A percentile compares a stretch with the other conserved stretches of the same genome.
Conservation (phyloP, 2,329 filamentous ascomycete genomes). For the Truncatella angustata region DNA sequence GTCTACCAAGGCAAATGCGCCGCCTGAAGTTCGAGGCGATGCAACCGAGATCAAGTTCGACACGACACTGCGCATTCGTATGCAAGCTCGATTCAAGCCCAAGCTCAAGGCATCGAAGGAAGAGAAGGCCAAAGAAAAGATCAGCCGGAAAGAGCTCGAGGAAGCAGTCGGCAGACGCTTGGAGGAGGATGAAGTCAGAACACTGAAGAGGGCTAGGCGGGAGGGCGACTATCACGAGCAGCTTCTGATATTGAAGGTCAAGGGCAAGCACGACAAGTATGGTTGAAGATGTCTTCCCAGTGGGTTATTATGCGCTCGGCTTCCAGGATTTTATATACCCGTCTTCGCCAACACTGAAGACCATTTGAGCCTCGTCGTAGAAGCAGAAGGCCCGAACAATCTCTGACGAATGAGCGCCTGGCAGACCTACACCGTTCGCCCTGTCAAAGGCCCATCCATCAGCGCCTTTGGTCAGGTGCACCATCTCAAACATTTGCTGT, state of each 20-base stretch:
- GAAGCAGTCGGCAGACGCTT: constrained; percentile 72
- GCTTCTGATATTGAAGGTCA: constrained; percentile 82
- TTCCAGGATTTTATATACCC: constrained; percentile 58
- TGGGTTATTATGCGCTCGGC: constrained; percentile 26
- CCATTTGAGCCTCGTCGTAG: constrained; percentile 56
- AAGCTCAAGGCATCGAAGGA: constrained; percentile 75
- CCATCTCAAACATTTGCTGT: constrained; percentile 56
- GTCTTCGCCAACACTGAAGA: constrained; percentile 60
- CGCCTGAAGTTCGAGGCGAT: constrained; percentile 73
- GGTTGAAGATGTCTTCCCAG: constrained; percentile 33
- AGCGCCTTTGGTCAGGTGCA: constrained; percentile 53
- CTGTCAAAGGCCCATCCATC: constrained; percentile 55
- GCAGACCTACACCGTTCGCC: constrained; percentile 56
- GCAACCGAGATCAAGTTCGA: constrained; percentile 64
- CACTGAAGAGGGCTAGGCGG: constrained; percentile 75
- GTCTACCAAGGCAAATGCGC: constrained; percentile 44
- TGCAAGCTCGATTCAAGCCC: constrained; percentile 95
- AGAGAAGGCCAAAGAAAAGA: constrained; percentile 79
- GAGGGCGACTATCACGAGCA: constrained; percentile 90
- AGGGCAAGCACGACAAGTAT: constrained; percentile 90
- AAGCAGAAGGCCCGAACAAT: constrained; percentile 64
- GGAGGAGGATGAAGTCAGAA: constrained; percentile 82
- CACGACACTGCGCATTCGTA: constrained; percentile 77
- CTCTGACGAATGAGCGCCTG: constrained; percentile 62
- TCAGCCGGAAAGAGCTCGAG: constrained; percentile 83